Conservation (phyloP, 2,329 filamentous ascomycete genomes). For the Raffaelea ambrosiae region DNA sequence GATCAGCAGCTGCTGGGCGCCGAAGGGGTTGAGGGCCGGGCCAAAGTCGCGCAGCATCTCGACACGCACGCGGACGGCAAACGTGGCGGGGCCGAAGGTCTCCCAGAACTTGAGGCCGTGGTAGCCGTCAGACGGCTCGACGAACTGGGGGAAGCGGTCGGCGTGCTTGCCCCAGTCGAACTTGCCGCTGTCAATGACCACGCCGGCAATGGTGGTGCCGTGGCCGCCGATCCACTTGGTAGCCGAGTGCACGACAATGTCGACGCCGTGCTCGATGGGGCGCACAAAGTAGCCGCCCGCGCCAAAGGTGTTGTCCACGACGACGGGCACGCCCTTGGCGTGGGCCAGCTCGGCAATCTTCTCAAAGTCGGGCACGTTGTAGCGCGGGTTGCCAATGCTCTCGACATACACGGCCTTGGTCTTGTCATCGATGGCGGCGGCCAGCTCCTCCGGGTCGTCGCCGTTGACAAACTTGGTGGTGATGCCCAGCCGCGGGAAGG, state of each 20-base stretch:
- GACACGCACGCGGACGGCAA: constrained; percentile 76
- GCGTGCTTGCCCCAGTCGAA: constrained; percentile 88
- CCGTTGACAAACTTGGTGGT: constrained; percentile 79
- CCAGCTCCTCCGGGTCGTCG: constrained; percentile 71
- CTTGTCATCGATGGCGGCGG: constrained; percentile 76
- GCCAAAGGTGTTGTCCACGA: constrained; percentile 91
- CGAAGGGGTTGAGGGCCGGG: constrained; percentile 77
- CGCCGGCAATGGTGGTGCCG: constrained; percentile 81
- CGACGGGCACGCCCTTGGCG: constrained; percentile 55
- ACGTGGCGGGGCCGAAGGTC: constrained; percentile 75
- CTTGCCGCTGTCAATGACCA: constrained; percentile 80
- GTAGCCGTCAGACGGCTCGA: constrained; percentile 80
- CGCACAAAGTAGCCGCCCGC: constrained; percentile 82
- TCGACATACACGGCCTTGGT: constrained; percentile 91
- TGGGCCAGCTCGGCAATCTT: constrained; percentile 75
- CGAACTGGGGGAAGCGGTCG: constrained; percentile 84
- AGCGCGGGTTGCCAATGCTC: constrained; percentile 87
- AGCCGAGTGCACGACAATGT: constrained; percentile 89
- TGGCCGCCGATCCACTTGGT: constrained; percentile 98
- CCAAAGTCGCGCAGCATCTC: constrained; percentile 87
- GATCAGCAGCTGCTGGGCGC: constrained; percentile 81
- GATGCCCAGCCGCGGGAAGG: constrained; percentile 80
- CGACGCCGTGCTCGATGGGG: constrained; percentile 83
- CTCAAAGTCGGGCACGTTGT: constrained; percentile 88
- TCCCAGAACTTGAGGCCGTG: constrained; percentile 94